Base-by-base conservation (phyloP, 2,329 filamentous ascomycete genomes). In the Zasmidium angulare region DNA sequence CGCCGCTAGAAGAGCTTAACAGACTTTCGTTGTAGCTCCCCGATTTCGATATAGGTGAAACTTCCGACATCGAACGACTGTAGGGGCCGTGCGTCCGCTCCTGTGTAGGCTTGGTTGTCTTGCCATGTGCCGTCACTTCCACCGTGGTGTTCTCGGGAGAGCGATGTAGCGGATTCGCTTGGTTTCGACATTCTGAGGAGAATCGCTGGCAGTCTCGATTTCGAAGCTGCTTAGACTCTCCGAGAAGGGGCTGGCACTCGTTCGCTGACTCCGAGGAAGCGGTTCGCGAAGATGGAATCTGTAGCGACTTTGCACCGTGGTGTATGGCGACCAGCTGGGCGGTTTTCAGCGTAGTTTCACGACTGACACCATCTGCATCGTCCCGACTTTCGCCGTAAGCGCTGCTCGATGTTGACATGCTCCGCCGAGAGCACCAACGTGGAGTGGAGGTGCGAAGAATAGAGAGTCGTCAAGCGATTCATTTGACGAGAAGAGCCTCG, bases 341-440 rank as follows among this genome's bases (percentile, higher is more conserved):
- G n/a, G 36, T 43, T 17, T 43, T 43, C 12, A 17, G 36, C 11
- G 36, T 43, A 7, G 6, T 17, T 14, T 17, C 11, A 17, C 36
- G 6, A 17, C 36, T 43, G 36, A 10, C 14, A 3, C n/a, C 6
- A 19, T 43, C 36, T 43, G n/a, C n/a, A 19, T 43, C 36, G 11
- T 19, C 6, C 9, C 9, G 12, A 4, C 14, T 43, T 43, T 19
- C n/a, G 36, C 17, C 31, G 46, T 31, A 24, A 22, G 19, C 21
- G 21, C 51, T 46, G 51, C 51, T 19, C 43, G 36, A 53, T 36
- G 23, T n/a, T 36, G 17, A 53, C 51, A 53, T 53, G 51, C 51
- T 53, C 51, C 51, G 36, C 36, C 36, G 36, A 4, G 6, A 17
- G 6, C n/a, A 4, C 3, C 36, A 43, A 17, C 36, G 6, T 7